Base-by-base conservation (phyloP, 2,329 filamentous ascomycete species). In the Myrmaecium sp. region DNA sequence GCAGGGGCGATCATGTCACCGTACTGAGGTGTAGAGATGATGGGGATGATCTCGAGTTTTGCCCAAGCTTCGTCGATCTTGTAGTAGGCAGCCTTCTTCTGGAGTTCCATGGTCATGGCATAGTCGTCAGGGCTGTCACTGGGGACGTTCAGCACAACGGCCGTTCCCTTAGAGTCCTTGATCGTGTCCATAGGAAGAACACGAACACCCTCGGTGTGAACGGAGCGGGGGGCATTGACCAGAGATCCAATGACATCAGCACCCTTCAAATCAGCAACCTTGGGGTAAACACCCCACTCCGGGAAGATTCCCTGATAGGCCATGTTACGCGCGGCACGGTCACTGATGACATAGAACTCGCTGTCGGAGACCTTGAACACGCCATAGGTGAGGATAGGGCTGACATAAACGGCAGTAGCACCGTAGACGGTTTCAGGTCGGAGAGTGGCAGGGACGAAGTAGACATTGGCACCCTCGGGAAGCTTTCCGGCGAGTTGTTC, bases 351-450 rank as follows among this genome's bases (percentile, higher is more conserved):
- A 46, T 74, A 89, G 56, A 82, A 93, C 39, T 92, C 78, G 36
- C 47, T 52, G 18, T 57, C 57, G 17, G 47, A 43, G 23, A 72
- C 69, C 52, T 81, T 79, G 64, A 81, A 94, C 35, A 98, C 58
- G 26, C 86, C 86, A 44, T 98, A 98, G 23, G 64, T 70, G 44
- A 95, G 77, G 46, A 77, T 79, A 6, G 89, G 86, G 3, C 83
- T 81, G 25, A 98, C 81, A 41, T 95, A 98, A 51, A 84, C 93
- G 57, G 81, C 91, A 4, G 74, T 91, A 55, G 95, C 89, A 21
- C 91, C 91, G 49, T 95, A 98, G 86, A 98, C 95, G 18, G 89
- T 98, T 62, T 98, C 89, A 3, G 89, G 82, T 34, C 89, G 69
- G 34, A 98, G 66, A 29, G 89, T 95, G 10, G 89, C 89, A 8